A percentile compares a stretch with the other conserved stretches of the same genome.
phyloP scores from a whole-genome alignment of 139 green algal genomes.

The Bryopsis sp. region DNA sequence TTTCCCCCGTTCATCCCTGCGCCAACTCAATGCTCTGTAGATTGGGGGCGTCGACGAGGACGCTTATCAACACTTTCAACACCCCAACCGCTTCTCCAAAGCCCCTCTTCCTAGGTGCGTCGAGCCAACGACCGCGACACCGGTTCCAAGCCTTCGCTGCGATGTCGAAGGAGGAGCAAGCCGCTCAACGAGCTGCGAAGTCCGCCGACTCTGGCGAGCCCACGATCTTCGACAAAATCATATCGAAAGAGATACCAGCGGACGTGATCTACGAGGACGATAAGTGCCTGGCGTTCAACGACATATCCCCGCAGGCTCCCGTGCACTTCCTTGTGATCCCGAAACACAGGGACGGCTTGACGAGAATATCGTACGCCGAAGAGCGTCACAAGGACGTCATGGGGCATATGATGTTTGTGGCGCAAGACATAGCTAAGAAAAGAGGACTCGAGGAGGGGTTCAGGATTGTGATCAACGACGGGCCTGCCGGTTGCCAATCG shows the following conservation, averaged over 20 bases:
- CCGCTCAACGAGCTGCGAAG: no score
- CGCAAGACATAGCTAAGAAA: constrained; percentile 66
- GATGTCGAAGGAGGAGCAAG: no score
- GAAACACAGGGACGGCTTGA: constrained; percentile 50
- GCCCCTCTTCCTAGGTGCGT: no score
- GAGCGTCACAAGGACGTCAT: constrained; percentile 71
- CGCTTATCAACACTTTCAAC: no score
- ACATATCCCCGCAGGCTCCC: constrained; percentile 68
- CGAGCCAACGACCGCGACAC: no score
- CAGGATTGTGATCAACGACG: constrained; percentile 86
- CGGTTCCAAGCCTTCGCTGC: no score
- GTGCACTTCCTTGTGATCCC: constrained; percentile 53
- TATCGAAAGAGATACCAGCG: constrained; percentile 70
- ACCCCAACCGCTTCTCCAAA: no score
- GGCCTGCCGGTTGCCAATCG: constrained; percentile 59
- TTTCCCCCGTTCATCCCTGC: no score
- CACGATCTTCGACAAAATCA: constrained; percentile 97
- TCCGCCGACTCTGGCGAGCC: constrained; percentile 33
- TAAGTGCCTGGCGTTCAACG: constrained; percentile 77
- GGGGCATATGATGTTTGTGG: constrained; percentile 78
- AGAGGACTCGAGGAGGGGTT: constrained; percentile 77
- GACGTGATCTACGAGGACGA: constrained; percentile 96
- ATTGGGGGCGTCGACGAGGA: no score
- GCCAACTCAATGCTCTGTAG: no score
- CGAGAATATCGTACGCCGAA: constrained; percentile 62